Base-by-base conservation (phyloP, 108 stramenopile genomes). In the Skeletonema marinoi region DNA sequence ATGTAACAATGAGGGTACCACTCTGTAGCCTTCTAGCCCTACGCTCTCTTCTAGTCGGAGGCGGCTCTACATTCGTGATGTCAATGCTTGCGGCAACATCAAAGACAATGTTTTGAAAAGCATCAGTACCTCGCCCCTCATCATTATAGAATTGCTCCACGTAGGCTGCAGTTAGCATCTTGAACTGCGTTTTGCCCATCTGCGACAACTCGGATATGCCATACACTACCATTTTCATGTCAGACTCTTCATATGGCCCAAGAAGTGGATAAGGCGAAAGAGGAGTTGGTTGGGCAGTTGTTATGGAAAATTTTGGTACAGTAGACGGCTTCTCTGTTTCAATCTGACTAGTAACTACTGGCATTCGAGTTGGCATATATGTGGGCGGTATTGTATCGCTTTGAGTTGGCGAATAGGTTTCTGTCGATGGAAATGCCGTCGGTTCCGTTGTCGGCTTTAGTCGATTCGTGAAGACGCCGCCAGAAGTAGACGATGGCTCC, bases 71-170 rank as follows among this genome's bases (percentile, higher is more conserved):
- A 14, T 48, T 32, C 13, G 69, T 63, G n/a, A 78, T 70, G 25
- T 64, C 77, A 70, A 78, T 51, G 38, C 25, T 78, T 14, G 68
- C 44, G 51, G 65, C 64, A n/a, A 78, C 77, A 32, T 78, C 77
- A 64, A 70, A 78, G 2, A 70, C 69, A 42, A 78, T 70, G 48
- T 78, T 78, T 68, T 78, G 77, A 56, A 78, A 61, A 25, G 69
- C 77, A 70, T 78, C 77, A 3, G 48, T 63, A 16, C 77, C 77
- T 35, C 70, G 38, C 17, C 44, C 64, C 33, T 68, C 77, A 3
- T 62, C 30, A 68, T 78, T 78, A 61, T 48, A 78, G 35, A 78
- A 78, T 65, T 78, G 77, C 19, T 78, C 68, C 14, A 78, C 50
- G 63, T 64, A 78, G 6, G 77, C 77, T 6, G 77, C 68, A 51